Conservation (phyloP, 2,329 filamentous ascomycete species). For the Xylaria arbuscula region DNA sequence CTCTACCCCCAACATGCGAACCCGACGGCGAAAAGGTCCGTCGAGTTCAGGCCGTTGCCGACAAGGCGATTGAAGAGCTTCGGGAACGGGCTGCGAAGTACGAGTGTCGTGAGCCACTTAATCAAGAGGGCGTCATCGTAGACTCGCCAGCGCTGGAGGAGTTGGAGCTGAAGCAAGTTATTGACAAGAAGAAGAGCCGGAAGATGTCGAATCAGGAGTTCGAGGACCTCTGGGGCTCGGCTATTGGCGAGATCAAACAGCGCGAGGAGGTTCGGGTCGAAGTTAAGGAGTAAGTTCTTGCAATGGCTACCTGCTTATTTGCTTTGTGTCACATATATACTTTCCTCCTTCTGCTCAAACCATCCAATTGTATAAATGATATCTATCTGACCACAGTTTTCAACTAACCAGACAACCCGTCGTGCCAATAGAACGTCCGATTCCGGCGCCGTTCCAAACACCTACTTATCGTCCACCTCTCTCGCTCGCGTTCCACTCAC, state of each 20-base stretch:
- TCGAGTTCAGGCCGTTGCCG: slow-evolving; percentile 85
- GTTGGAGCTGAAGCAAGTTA: slow-evolving; percentile 79
- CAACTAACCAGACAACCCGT: slow-evolving; percentile 87
- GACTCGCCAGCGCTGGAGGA: slow-evolving; percentile 71
- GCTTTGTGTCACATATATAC: slow-evolving; percentile 43
- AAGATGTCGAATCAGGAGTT: slow-evolving; percentile 89
- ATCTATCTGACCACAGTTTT: slow-evolving; percentile 63
- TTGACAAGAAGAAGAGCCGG: slow-evolving; percentile 81
- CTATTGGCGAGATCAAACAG: slow-evolving; percentile 75
- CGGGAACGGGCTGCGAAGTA: slow-evolving; percentile 86
- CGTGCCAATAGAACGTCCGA: slow-evolving; percentile 76
- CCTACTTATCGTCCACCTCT: slow-evolving; percentile 82
- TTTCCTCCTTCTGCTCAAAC: slow-evolving; percentile 34
- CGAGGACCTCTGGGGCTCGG: slow-evolving; percentile 84
- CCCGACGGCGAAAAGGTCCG: slow-evolving; percentile 93
- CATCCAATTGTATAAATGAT: slow-evolving; percentile 22
- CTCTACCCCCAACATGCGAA: slow-evolving; percentile 90
- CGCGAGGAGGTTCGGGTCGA: slow-evolving; percentile 70
- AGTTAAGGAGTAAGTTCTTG: slow-evolving; percentile 67
- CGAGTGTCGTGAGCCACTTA: slow-evolving; percentile 82
- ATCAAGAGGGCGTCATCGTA: slow-evolving; percentile 69
- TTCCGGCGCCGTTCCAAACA: slow-evolving; percentile 70
- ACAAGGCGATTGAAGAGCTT: slow-evolving; percentile 87
- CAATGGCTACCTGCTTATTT: slow-evolving; percentile 5
- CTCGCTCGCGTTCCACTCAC: slow-evolving; percentile 90